phyloP scores from a whole-genome alignment of 805 yeast genomes.

The Citeromyces matritensis region DNA sequence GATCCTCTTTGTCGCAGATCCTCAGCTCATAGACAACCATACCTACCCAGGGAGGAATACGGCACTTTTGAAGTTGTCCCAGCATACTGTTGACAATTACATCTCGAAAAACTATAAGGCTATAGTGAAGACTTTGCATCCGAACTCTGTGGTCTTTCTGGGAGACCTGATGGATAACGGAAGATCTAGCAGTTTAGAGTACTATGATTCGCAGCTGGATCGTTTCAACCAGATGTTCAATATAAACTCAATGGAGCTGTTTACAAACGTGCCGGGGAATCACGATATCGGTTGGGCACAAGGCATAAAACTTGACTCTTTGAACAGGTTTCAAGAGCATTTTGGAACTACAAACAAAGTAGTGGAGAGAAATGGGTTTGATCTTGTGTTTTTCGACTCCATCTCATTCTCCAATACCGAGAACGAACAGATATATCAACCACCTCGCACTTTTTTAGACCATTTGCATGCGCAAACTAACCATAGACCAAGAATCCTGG shows the following conservation, averaged over 20 bases:
- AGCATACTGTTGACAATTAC: conserved; percentile 58
- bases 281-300: conserved; percentile 94
- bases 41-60: conserved; percentile 67
- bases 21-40: conserved; percentile 80
- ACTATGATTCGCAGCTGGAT: conserved; percentile 61
- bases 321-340: conserved; percentile 46
- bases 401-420: conserved; percentile 52
- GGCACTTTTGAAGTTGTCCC: conserved; percentile 36
- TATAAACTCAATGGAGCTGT: no score
- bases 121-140: conserved; percentile 42
- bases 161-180: conserved; percentile 97
- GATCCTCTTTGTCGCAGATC: conserved; percentile 63
- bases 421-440: conserved; percentile 24
- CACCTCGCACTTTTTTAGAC: conserved; percentile 38
- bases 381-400: conserved; percentile 66
- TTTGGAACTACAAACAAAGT: conserved; percentile 61
- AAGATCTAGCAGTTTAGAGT: no score
- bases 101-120: conserved; percentile 60
- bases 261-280: conserved; percentile 67
- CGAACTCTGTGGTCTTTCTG: conserved; percentile 63
- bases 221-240: conserved; percentile 60
- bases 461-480: conserved; percentile 11
- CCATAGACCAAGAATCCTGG: conserved; percentile 44
- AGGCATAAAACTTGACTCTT: conserved; percentile 39
- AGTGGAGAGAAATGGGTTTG: conserved; percentile 50